These are phyloP conservation scores for Solanum rostratum DNA, from an alignment of 257 asterid species.

Conservation along the genomic window DNA sequence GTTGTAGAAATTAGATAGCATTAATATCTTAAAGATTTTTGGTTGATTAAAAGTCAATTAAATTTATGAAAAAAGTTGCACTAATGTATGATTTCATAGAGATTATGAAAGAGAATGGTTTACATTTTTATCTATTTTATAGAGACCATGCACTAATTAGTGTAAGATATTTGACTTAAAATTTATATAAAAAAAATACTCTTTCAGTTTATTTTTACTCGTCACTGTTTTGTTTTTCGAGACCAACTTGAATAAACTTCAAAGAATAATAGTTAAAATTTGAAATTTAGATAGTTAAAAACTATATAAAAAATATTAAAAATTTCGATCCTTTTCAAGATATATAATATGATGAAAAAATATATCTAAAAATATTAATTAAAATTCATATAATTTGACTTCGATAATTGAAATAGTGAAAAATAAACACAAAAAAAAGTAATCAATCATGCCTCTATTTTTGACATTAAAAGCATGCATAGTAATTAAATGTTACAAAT, in stretches of 20 bases:
- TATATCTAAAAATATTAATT: too few species aligned
- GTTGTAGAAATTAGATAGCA: neutral
- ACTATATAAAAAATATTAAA: too few species aligned
- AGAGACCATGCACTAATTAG: neutral
- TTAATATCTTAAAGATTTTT: neutral
- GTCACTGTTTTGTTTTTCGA: too few species aligned
- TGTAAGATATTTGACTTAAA: neutral
- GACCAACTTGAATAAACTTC: too few species aligned
- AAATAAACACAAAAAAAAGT: too few species aligned
- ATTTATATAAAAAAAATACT: neutral
- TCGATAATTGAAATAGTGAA: too few species aligned
- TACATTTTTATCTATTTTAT: neutral
- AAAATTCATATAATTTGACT: too few species aligned
- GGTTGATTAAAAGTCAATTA: neutral
- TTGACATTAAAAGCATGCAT: neutral
- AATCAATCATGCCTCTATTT: neutral
- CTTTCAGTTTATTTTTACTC: too few species aligned
- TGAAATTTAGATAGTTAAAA: too few species aligned
- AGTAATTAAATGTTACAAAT: neutral
- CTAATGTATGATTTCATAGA: neutral
- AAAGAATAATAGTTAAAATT: too few species aligned
- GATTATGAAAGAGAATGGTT: neutral
- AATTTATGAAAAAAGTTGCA: neutral
- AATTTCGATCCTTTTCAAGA: too few species aligned
- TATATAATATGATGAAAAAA: too few species aligned